These are phyloP conservation scores for Globisporangium paroecandrum DNA, from an alignment of 352 stramenopile species.

Conservation along the genomic window DNA sequence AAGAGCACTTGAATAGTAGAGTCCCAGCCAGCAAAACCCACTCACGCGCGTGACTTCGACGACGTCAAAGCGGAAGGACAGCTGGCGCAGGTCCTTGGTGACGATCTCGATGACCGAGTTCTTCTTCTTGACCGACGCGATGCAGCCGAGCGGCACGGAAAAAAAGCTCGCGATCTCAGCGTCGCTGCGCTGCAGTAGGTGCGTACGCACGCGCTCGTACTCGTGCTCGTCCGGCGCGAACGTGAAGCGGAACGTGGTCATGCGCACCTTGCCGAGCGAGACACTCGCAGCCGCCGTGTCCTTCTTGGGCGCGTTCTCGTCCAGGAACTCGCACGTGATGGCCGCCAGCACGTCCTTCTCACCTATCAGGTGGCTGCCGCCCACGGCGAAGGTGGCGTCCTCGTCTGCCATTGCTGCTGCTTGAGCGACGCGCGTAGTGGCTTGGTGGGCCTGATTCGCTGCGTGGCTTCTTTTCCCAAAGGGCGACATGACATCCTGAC, in stretches of 20 bases:
- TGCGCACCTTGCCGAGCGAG: slow-evolving; percentile 68
- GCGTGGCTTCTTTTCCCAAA: background rate
- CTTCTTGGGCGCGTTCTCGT: slow-evolving; percentile 53
- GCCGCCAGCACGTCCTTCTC: slow-evolving; percentile 75
- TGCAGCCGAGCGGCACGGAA: slow-evolving; percentile 65
- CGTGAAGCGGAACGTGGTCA: slow-evolving; percentile 86
- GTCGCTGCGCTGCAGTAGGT: slow-evolving; percentile 51
- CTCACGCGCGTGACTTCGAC: slow-evolving; percentile 63
- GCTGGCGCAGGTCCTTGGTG: slow-evolving; percentile 76
- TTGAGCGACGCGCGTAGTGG: no score
- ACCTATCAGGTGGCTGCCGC: slow-evolving; percentile 46
- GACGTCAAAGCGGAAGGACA: slow-evolving; percentile 74
- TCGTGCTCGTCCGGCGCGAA: slow-evolving; percentile 66
- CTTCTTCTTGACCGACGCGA: slow-evolving; percentile 78
- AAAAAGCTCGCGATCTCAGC: slow-evolving; percentile 81
- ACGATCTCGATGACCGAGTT: slow-evolving; percentile 69
- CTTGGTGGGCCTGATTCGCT: no score
- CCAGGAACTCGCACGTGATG: slow-evolving; percentile 74
- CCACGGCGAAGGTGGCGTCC: slow-evolving; percentile 18
- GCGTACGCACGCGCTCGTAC: slow-evolving; percentile 41
- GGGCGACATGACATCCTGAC: background rate
- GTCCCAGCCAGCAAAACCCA: background rate
- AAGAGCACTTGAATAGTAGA: background rate
- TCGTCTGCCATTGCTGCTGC: slow-evolving; percentile 22
- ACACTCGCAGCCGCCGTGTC: slow-evolving; percentile 57